Evolutionary conservation across 2,329 filamentous ascomycete species (phyloP), one percentile per base, ranked within the genome.

Genomic region (Sporothrix dimorphospora): DNA sequence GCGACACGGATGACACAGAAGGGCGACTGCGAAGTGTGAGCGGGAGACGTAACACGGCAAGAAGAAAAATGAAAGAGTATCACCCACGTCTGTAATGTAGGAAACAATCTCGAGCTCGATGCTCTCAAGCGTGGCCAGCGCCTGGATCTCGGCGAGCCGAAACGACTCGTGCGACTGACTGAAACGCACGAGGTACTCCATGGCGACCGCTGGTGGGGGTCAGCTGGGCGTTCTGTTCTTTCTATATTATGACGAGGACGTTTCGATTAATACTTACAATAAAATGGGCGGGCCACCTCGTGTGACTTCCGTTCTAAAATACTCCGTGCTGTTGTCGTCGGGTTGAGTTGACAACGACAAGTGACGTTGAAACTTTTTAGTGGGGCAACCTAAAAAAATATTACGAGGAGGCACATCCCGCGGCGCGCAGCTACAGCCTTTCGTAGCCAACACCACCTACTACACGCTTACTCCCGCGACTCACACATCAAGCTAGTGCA

Each of bases 101-200:
- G 85, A 87, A n/a, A 95, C 77, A 73, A 98, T 86, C 76, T 92
- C 86, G 69, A 98, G 79, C 30, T 91, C 81, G 47, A 96, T 83
- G 11, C 85, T 85, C 71, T 90, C 87, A 5, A 95, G 80, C 11
- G 89, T 83, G 4, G 94, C 94, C 24, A 99, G 84, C 30, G 96
- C 90, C 78, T 95, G 84, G 16, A 97, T 87, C 81, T 99, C 96
- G 3, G 94, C 89, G 71, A 90, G 85, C 51, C 95, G 91, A 80
- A 99, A 99, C n/a, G 89, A 91, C 83, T 98, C 94, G 80, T 98
- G 94, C 72, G 88, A 86, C 81, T 98, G 96, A 59, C 91, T 92
- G 79, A 98, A 94, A 77, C 95, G 92, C 75, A 99, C 90, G 73
- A 99, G 87, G 79, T 93, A 98, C 74, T 97, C 89, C 89, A 90